Conservation (phyloP, 2,329 filamentous ascomycete genomes). For the Neonectria magnoliae region DNA sequence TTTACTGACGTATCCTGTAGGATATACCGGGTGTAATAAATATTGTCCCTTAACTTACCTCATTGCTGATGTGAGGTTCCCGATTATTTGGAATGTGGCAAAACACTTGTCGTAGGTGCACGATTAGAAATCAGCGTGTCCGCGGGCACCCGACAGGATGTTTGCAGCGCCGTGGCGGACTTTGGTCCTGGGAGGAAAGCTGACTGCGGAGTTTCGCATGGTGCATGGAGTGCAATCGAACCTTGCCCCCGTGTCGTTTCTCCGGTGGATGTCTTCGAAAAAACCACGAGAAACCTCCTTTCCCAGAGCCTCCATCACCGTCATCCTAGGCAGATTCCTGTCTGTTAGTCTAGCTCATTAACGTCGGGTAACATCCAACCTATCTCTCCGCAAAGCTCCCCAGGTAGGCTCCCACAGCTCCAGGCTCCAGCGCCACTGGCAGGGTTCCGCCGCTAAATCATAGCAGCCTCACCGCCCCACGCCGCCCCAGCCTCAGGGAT, state of each 20-base stretch:
- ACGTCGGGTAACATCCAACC: background rate
- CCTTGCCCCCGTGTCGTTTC: background rate
- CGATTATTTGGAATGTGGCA: background rate
- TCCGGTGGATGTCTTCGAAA: background rate
- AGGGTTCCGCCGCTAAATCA: slow-evolving; percentile 31
- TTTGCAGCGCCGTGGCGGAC: slow-evolving; percentile 17
- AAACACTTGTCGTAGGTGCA: background rate
- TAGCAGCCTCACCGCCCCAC: slow-evolving; percentile 42
- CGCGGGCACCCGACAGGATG: background rate
- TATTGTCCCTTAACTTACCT: background rate
- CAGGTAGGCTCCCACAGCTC: slow-evolving; percentile 1
- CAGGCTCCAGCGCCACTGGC: slow-evolving; percentile 37
- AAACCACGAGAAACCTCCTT: background rate
- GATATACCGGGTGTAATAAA: background rate
- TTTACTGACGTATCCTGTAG: background rate
- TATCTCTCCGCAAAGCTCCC: background rate
- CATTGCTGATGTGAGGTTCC: background rate
- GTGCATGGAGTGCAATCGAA: background rate
- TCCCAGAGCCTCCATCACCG: background rate
- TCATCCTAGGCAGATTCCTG: slow-evolving; percentile 9
- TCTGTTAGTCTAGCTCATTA: background rate
- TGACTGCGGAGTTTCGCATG: slow-evolving; percentile 24
- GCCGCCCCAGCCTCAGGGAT: slow-evolving; percentile 12
- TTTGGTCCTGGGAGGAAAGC: slow-evolving; percentile 9
- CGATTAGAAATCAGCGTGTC: slow-evolving; percentile 17